phyloP scores from a whole-genome alignment of 2,329 filamentous ascomycete genomes.

The Colletotrichum sidae region DNA sequence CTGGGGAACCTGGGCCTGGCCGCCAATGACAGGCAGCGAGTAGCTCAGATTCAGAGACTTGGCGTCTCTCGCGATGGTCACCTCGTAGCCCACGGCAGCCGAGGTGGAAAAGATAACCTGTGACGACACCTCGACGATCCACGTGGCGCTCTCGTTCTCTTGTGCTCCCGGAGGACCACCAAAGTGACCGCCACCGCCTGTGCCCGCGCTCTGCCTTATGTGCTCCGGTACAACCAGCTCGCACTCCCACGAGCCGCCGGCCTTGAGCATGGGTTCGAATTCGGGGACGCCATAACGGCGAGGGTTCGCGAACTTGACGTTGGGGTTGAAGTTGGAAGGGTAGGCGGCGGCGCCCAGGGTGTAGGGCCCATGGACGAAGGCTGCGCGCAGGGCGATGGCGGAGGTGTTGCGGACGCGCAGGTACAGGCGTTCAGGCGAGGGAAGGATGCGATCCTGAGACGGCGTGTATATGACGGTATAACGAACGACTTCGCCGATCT shows the following conservation, averaged over 20 bases:
- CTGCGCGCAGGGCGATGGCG: constrained; percentile 88
- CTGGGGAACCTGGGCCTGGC: constrained; percentile 61
- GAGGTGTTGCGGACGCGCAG: constrained; percentile 94
- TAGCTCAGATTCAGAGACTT: constrained; percentile 79
- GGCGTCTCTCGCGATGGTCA: constrained; percentile 87
- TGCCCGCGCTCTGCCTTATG: constrained; percentile 74
- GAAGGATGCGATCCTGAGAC: constrained; percentile 87
- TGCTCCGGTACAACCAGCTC: constrained; percentile 83
- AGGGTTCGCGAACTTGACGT: constrained; percentile 78
- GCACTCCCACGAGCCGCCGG: constrained; percentile 87
- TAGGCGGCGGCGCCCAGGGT: constrained; percentile 89
- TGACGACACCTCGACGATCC: constrained; percentile 91
- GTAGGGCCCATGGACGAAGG: constrained; percentile 96
- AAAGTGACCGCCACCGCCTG: constrained; percentile 58
- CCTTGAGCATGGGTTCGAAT: constrained; percentile 97
- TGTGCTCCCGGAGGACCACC: constrained; percentile 52
- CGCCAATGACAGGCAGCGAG: constrained; percentile 58
- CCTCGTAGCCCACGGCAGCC: constrained; percentile 87
- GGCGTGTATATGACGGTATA: constrained; percentile 95
- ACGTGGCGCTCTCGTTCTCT: constrained; percentile 73
- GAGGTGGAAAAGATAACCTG: constrained; percentile 95
- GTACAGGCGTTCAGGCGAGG: constrained; percentile 82
- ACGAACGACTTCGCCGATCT: constrained; percentile 93
- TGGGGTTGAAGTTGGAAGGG: constrained; percentile 84
- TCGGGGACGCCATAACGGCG: constrained; percentile 82